Conservation (phyloP, 148 eudicot species). For the Rhododendron ovatum region DNA sequence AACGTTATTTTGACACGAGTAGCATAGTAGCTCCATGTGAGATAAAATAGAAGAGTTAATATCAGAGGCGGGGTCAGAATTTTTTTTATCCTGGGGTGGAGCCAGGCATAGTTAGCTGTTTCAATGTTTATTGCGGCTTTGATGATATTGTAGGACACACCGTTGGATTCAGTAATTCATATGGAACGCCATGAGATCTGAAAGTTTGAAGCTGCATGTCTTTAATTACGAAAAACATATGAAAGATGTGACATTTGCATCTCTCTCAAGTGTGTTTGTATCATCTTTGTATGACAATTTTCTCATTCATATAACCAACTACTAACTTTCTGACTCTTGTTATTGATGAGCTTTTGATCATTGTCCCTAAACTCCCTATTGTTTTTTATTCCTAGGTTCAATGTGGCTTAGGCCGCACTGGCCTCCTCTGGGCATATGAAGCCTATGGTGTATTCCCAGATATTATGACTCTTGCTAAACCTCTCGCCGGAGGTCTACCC, state of each 20-base stretch:
- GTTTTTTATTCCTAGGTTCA: slow-evolving; percentile 51
- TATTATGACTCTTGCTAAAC: slow-evolving; percentile 89
- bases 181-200: neutral
- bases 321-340: neutral
- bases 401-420: slow-evolving; percentile 94
- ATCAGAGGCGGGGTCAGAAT: neutral
- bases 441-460: slow-evolving; percentile 68
- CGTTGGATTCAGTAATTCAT: neutral
- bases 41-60: neutral
- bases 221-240: neutral
- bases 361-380: neutral
- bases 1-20: neutral
- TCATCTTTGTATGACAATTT: neutral
- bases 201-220: neutral
- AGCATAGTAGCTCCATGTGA: neutral
- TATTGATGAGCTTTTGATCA: neutral
- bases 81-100: neutral
- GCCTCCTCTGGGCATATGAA: slow-evolving; percentile 89
- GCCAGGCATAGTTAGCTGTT: neutral
- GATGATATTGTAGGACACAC: neutral
- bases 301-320: neutral
- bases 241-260: neutral
- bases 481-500: slow-evolving; percentile 92
- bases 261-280: neutral
- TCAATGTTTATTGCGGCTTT: neutral